A percentile compares a stretch with the other conserved stretches of the same genome.
Conservation (phyloP, 1,284 basidiomycete genomes). For the Leccinum pachyderme region DNA sequence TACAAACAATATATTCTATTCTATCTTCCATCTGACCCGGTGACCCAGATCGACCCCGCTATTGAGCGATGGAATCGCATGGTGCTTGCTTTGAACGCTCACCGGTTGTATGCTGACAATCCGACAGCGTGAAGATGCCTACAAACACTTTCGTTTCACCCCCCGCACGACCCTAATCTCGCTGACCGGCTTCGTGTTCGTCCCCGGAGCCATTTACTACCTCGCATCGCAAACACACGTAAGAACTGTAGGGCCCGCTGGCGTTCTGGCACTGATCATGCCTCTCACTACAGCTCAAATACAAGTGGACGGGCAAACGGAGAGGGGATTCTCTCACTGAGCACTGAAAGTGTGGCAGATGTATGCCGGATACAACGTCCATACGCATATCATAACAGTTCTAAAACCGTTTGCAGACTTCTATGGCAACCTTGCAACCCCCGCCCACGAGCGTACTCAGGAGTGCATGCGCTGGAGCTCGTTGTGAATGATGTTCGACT, state of each 20-base stretch:
- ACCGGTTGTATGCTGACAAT: conserved; percentile 1
- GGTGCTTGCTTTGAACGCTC: conserved; percentile 42
- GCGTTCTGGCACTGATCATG: conserved; percentile 1
- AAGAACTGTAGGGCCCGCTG: conserved; percentile 10
- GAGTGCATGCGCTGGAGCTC: conserved; percentile 89
- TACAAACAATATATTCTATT: background rate
- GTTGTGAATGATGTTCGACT: conserved; percentile 86
- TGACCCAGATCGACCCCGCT: conserved; percentile 68
- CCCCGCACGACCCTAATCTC: conserved; percentile 54
- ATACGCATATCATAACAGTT: conserved; percentile 1
- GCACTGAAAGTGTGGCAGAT: conserved; percentile 13
- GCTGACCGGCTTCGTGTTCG: conserved; percentile 46
- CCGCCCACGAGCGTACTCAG: conserved; percentile 82
- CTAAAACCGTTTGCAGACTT: conserved; percentile 80
- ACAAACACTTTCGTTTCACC: conserved; percentile 79
- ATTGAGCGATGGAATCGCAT: conserved; percentile 78
- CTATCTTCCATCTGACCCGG: background rate
- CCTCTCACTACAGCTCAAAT: conserved; percentile 39
- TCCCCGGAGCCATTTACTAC: conserved; percentile 47
- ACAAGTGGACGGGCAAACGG: conserved; percentile 48
- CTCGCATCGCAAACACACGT: conserved; percentile 39
- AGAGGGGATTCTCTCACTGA: conserved; percentile 42
- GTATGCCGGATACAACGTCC: background rate
- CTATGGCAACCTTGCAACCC: conserved; percentile 90
- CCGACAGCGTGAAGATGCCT: conserved; percentile 75